These are phyloP conservation scores for Fusarium sp. DNA, from an alignment of 2,329 filamentous ascomycete species.

Conservation along the genomic window DNA sequence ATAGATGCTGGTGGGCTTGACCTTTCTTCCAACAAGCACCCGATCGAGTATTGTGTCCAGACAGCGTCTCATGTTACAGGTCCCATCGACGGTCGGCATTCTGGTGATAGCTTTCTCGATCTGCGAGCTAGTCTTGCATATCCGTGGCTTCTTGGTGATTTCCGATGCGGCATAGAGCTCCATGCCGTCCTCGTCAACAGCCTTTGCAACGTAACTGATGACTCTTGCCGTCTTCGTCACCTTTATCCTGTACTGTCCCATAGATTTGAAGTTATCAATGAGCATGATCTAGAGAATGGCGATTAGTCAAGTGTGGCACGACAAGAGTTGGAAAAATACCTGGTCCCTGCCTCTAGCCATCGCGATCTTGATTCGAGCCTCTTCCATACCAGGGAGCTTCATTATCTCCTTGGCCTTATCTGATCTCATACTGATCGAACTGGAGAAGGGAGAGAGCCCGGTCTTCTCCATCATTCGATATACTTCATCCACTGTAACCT, in stretches of 20 bases:
- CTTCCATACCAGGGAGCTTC: not conserved
- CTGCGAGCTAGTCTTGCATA: not conserved
- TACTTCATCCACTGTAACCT: not conserved
- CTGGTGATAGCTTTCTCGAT: not conserved
- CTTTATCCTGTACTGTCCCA: rapidly evolving
- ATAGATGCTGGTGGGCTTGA: not conserved
- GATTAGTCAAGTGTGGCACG: not conserved
- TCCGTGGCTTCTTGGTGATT: not conserved
- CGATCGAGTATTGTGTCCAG: not conserved
- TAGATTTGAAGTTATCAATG: not conserved
- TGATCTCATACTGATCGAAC: not conserved
- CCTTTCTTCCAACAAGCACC: not conserved
- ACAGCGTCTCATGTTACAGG: not conserved
- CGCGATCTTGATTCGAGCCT: not conserved
- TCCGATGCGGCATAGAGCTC: not conserved
- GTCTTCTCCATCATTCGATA: not conserved
- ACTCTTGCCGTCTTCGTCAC: not conserved
- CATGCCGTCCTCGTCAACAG: not conserved
- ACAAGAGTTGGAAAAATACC: not conserved
- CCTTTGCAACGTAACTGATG: not conserved
- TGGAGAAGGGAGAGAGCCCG: not conserved
- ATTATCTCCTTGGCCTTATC: not conserved
- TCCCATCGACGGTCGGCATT: not conserved
- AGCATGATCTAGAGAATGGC: not conserved
- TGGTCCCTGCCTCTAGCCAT: not conserved